These are phyloP conservation scores for Myriosclerotinia curreyana DNA, from an alignment of 2,329 filamentous ascomycete genomes.

Conservation along the genomic window DNA sequence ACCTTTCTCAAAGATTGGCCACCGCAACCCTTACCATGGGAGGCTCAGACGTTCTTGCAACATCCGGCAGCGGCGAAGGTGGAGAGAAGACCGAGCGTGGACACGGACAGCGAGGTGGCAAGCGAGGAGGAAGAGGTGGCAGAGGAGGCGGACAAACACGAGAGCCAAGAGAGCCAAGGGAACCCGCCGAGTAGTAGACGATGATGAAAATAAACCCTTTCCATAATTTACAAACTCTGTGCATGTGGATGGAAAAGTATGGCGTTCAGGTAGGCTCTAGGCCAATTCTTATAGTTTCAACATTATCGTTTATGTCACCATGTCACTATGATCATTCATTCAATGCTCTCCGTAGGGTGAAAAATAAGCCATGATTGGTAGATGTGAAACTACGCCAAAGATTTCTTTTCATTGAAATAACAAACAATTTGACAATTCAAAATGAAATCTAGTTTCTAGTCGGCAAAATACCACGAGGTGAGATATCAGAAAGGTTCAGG, in stretches of 20 bases:
- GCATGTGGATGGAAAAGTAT: slow-evolving; percentile 40
- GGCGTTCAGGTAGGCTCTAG: slow-evolving; percentile 48
- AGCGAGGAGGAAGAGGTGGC: slow-evolving; percentile 49
- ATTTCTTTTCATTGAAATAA: neutral
- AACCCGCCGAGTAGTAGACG: slow-evolving; percentile 19
- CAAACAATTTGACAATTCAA: neutral
- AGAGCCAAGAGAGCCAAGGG: slow-evolving; percentile 51
- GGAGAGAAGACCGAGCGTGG: slow-evolving; percentile 47
- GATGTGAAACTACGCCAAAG: neutral
- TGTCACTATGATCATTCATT: slow-evolving; percentile 35
- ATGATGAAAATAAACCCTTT: slow-evolving; percentile 27
- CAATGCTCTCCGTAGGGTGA: neutral
- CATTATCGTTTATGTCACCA: slow-evolving; percentile 15
- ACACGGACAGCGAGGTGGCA: slow-evolving; percentile 45
- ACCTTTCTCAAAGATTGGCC: slow-evolving; percentile 90
- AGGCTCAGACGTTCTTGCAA: slow-evolving; percentile 44
- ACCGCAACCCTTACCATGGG: slow-evolving; percentile 66
- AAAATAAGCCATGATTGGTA: neutral
- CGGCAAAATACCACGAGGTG: neutral
- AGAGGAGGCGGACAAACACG: slow-evolving; percentile 48
- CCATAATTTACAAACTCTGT: slow-evolving; percentile 31
- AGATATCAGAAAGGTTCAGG: neutral
- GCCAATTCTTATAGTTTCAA: slow-evolving; percentile 33
- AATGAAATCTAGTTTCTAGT: neutral
- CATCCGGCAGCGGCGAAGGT: slow-evolving; percentile 45